A percentile compares a stretch with the other conserved stretches of the same genome.
phyloP scores from a whole-genome alignment of 2,329 filamentous ascomycete species.

The Trichoderma sp. region DNA sequence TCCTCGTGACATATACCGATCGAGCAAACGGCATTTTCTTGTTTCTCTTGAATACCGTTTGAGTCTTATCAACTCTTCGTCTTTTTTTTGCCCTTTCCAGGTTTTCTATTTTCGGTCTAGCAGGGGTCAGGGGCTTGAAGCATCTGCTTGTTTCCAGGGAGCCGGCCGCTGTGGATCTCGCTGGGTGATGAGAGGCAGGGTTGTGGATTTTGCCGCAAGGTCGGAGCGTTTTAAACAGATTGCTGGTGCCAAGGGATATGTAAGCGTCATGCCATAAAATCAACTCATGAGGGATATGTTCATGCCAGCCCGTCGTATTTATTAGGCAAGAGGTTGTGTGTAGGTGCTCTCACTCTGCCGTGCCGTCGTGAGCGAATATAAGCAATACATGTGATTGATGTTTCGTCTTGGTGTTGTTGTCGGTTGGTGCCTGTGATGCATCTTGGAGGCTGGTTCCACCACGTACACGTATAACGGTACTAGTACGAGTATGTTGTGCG shows the following conservation, averaged over 20 bases:
- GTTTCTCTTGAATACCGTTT: background rate
- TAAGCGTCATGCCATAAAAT: background rate
- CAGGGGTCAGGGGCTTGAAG: background rate
- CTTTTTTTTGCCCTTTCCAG: background rate
- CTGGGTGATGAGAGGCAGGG: slow-evolving; percentile 9
- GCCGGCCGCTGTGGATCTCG: background rate
- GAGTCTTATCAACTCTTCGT: background rate
- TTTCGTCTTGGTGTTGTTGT: too few species aligned
- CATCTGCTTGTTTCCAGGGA: slow-evolving; percentile 5
- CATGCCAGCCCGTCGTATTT: background rate
- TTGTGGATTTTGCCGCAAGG: background rate
- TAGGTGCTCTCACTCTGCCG: background rate
- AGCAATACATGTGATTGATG: background rate
- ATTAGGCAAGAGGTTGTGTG: background rate
- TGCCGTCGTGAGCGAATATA: background rate
- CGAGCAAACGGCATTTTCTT: background rate
- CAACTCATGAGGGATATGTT: background rate
- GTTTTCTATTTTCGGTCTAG: background rate
- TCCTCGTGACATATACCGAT: background rate
- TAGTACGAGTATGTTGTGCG: background rate
- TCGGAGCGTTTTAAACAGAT: background rate
- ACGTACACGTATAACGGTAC: background rate
- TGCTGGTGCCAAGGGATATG: background rate
- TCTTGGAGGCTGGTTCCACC: background rate
- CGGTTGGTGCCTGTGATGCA: background rate